phyloP scores from a whole-genome alignment of 2,329 filamentous ascomycete genomes.

The Talaromyces verruculosus region DNA sequence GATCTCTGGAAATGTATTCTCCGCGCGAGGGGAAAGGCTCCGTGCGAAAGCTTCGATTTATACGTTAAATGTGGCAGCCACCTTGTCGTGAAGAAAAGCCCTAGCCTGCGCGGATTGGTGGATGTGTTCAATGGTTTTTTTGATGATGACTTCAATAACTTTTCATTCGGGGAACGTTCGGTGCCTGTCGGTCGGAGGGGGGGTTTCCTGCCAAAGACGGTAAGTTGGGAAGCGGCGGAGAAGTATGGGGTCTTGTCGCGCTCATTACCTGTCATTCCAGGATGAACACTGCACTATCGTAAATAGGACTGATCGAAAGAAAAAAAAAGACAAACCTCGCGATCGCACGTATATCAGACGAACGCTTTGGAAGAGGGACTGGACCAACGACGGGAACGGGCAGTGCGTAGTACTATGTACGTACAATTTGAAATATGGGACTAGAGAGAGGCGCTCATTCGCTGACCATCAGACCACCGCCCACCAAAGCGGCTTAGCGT shows the following conservation, averaged over 20 bases:
- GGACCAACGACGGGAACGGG: neutral
- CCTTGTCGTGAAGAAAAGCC: neutral
- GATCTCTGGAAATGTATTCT: neutral
- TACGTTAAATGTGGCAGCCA: neutral
- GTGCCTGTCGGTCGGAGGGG: constrained; percentile 2
- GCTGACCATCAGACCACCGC: neutral
- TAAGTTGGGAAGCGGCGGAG: neutral
- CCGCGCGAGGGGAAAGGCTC: neutral
- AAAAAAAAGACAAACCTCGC: neutral
- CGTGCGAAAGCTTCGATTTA: neutral
- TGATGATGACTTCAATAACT: neutral
- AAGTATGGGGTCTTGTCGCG: neutral
- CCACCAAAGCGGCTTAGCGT: neutral
- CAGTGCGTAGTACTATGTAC: neutral
- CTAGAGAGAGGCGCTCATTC: neutral
- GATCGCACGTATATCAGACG: constrained; percentile 8
- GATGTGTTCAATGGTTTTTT: neutral
- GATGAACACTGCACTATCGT: neutral
- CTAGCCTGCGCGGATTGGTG: neutral
- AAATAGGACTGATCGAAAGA: neutral
- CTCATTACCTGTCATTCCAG: neutral
- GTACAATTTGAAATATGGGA: neutral
- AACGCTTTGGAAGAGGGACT: neutral
- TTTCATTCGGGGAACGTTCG: neutral
- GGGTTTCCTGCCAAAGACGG: constrained; percentile 6